Conservation (phyloP, 257 asterid genomes). For the Capsicum pubescens region DNA sequence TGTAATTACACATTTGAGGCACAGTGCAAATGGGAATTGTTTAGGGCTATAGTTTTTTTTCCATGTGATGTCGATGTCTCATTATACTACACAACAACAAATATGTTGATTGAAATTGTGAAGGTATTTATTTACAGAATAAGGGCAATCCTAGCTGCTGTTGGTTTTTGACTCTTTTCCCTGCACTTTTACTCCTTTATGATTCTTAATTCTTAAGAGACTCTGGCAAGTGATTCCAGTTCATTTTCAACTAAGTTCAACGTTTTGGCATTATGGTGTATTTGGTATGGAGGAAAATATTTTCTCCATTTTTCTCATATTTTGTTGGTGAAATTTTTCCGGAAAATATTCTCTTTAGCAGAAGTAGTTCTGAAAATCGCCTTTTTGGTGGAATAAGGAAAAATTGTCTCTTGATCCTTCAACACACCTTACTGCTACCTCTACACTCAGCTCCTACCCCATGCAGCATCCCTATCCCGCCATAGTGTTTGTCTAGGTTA, state of each 20-base stretch:
- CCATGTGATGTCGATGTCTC: conserved; percentile 47
- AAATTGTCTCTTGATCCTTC: background rate
- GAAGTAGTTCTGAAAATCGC: too few relatives aligned
- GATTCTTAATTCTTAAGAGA: background rate
- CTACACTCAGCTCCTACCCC: too few relatives aligned
- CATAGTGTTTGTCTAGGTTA: background rate
- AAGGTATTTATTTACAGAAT: conserved; percentile 43
- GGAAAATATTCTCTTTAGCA: background rate
- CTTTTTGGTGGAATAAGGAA: too few relatives aligned
- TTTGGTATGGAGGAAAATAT: background rate
- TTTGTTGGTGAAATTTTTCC: background rate
- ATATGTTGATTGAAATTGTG: conserved; percentile 48
- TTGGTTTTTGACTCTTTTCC: background rate
- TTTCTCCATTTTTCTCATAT: background rate
- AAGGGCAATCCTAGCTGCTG: conserved; percentile 32
- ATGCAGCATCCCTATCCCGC: too few relatives aligned
- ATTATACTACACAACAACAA: conserved; percentile 34
- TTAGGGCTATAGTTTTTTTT: conserved; percentile 44
- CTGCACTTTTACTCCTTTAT: background rate
- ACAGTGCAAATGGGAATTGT: conserved; percentile 42
- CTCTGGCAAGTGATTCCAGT: background rate
- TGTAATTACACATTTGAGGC: conserved; percentile 51
- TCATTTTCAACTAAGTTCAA: background rate
- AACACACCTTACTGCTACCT: background rate
- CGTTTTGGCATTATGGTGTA: background rate